Conservation (phyloP, 352 stramenopile species). For the Halophytophthora polymorphica region DNA sequence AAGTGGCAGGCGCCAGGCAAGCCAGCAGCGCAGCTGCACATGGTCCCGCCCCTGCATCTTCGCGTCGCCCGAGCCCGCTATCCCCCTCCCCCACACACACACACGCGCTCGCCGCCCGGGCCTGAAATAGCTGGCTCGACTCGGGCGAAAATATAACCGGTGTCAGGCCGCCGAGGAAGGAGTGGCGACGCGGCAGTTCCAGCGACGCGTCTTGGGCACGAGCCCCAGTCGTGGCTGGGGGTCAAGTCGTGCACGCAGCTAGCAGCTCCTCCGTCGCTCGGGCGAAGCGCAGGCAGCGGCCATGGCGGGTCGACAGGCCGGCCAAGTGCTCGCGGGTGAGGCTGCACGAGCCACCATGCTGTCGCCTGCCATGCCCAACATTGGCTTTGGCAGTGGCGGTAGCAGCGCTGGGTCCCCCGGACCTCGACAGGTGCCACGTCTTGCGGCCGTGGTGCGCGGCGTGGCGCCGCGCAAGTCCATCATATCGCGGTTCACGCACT, state of each 20-base stretch:
- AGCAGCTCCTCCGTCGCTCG: background rate
- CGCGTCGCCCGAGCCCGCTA: too few relatives aligned
- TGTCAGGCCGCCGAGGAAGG: too few relatives aligned
- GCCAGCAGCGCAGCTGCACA: too few relatives aligned
- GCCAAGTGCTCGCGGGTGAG: slow-evolving; percentile 16
- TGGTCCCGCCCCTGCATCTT: too few relatives aligned
- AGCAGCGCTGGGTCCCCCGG: background rate
- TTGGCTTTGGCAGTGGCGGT: background rate
- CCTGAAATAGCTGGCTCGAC: too few relatives aligned
- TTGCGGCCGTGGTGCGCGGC: slow-evolving; percentile 19
- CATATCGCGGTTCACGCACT: slow-evolving; percentile 43
- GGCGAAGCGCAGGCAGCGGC: background rate
- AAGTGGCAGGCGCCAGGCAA: too few relatives aligned
- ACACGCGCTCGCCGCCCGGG: too few relatives aligned
- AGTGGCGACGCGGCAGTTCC: too few relatives aligned
- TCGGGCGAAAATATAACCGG: too few relatives aligned
- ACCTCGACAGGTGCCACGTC: slow-evolving; percentile 4
- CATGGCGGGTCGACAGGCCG: slow-evolving; percentile 16
- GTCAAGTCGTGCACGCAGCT: background rate
- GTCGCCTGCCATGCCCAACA: slow-evolving; percentile 8
- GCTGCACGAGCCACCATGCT: slow-evolving; percentile 11
- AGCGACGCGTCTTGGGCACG: too few relatives aligned
- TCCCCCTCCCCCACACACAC: too few relatives aligned
- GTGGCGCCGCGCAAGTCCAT: slow-evolving; percentile 40
- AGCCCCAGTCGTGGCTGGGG: too few relatives aligned